Percentiles rank a stretch among this genome's conserved stretches.
phyloP scores from a whole-genome alignment of 1,284 basidiomycete genomes.

The Ustilago loliicola region DNA sequence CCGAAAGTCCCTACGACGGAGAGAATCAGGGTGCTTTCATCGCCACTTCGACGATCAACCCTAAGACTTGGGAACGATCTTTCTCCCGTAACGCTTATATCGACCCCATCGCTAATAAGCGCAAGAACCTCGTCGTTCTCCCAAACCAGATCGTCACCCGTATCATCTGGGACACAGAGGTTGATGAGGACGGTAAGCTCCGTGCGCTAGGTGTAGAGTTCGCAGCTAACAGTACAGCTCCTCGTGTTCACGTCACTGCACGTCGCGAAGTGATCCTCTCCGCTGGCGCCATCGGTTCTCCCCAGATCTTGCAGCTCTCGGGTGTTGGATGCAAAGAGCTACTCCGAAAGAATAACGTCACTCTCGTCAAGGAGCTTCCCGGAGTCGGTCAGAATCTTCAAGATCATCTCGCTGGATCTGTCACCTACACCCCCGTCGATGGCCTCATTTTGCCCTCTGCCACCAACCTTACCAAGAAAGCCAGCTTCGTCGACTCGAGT shows the following conservation, averaged over 20 bases:
- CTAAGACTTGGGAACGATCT: slow-evolving; percentile 52
- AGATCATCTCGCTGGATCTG: slow-evolving; percentile 71
- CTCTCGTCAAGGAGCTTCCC: slow-evolving; percentile 72
- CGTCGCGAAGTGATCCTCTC: slow-evolving; percentile 64
- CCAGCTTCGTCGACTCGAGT: slow-evolving; percentile 59
- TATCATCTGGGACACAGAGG: slow-evolving; percentile 46
- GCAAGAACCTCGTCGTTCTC: slow-evolving; percentile 62
- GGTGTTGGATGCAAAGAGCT: slow-evolving; percentile 73
- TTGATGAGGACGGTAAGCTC: slow-evolving; percentile 32
- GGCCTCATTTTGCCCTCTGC: slow-evolving; percentile 30
- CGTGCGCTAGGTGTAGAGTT: slow-evolving; percentile 58
- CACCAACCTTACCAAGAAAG: slow-evolving; percentile 43
- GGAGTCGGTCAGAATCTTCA: slow-evolving; percentile 75
- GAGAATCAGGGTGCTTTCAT: slow-evolving; percentile 60
- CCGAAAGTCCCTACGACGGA: slow-evolving; percentile 53
- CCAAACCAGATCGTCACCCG: slow-evolving; percentile 59
- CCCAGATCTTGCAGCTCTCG: slow-evolving; percentile 74
- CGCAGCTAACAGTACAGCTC: slow-evolving; percentile 37
- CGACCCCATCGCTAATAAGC: slow-evolving; percentile 49
- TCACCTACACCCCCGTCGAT: slow-evolving; percentile 47
- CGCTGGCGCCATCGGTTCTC: slow-evolving; percentile 71
- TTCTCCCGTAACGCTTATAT: slow-evolving; percentile 62
- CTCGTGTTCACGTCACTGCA: slow-evolving; percentile 52
- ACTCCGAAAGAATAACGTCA: slow-evolving; percentile 72
- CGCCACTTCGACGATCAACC: slow-evolving; percentile 55